Conservation (phyloP, 495 filamentous ascomycete genomes). For the Penicillium fimorum region DNA sequence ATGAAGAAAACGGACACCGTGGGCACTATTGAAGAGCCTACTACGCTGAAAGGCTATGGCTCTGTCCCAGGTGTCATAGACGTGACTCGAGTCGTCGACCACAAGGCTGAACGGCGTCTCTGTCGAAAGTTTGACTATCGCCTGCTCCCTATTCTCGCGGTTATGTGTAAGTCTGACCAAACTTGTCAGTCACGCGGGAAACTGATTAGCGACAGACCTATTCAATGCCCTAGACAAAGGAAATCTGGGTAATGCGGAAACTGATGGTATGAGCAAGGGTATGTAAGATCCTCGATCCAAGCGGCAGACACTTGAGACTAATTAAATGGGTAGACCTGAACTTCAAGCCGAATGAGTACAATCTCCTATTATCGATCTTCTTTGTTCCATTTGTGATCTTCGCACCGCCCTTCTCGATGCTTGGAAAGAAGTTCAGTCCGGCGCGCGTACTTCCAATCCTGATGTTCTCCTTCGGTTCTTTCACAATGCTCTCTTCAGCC, state of each 20-base stretch:
- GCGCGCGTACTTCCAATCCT: constrained; percentile 61
- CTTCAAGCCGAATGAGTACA: constrained; percentile 65
- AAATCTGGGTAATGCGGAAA: constrained; percentile 71
- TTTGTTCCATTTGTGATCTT: constrained; percentile 75
- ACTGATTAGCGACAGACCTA: constrained; percentile 38
- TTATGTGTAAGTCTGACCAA: constrained; percentile 53
- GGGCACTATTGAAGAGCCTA: constrained; percentile 29
- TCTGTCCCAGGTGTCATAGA: constrained; percentile 33
- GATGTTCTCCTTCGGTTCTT: constrained; percentile 65
- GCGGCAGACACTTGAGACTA: neutral
- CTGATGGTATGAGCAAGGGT: constrained; percentile 54
- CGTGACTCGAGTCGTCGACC: constrained; percentile 39
- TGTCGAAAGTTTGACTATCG: constrained; percentile 64
- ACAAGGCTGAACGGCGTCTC: constrained; percentile 57
- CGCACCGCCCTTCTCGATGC: constrained; percentile 63
- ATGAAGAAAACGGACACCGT: constrained; percentile 20
- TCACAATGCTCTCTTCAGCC: constrained; percentile 55
- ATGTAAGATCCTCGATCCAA: constrained; percentile 14
- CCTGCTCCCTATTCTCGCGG: constrained; percentile 59
- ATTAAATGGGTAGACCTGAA: constrained; percentile 43
- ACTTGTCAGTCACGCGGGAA: neutral
- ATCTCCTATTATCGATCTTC: constrained; percentile 69
- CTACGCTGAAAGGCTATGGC: constrained; percentile 29
- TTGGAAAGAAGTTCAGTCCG: constrained; percentile 67
- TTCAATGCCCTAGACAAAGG: constrained; percentile 67